Base-by-base conservation (phyloP, 441 rosid species). In the Populus tomentosa region DNA sequence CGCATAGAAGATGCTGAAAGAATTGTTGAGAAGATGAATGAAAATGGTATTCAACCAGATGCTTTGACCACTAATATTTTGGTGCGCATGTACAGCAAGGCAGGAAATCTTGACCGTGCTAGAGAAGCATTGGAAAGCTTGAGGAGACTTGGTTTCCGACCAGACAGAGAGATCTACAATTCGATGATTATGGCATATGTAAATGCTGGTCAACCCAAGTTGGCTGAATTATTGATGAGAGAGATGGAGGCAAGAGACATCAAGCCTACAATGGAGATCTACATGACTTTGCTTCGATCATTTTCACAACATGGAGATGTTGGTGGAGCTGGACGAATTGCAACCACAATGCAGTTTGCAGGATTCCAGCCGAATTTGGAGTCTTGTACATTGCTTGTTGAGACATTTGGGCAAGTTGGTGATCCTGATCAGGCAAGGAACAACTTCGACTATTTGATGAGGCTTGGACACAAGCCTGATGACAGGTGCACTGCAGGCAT, bases 101-200 rank as follows among this genome's bases (percentile, higher is more conserved):
- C 88, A 66, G 94, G 97, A 33, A 88, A 90, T 79, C 78, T 92
- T 77, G 89, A 81, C 63, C 90, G 87, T 67, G 95, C 98, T 61
- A 81, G 80, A 61, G 93, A 88, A 82, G 89, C 89, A 79, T 92
- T 90, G 69, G 90, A 90, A 73, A 85, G 77, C 79, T 88, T 88
- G 83, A 88, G 70, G 74, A 83, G 78, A 81, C 84, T 85, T 74
- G 97, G 97, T 30, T 90, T 92, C 85, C 85, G 67, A 16, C 92
- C 89, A 18, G 92, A 91, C 63, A 13, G 70, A 66, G 88, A 84
- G 71, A 79, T 90, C 59, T 92, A 91, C 81, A 77, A 73, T 72
- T 83, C 97, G 8, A 87, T 95, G 97, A 90, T 95, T 82, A 84
- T 84, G 94, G 91, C 91, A 56, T 88, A 82, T 75, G 83, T 87